Percentiles rank a stretch among this genome's conserved stretches.
Evolutionary conservation across 495 filamentous ascomycete genomes (phyloP).

Genomic region (Cudoniella acicularis): DNA sequence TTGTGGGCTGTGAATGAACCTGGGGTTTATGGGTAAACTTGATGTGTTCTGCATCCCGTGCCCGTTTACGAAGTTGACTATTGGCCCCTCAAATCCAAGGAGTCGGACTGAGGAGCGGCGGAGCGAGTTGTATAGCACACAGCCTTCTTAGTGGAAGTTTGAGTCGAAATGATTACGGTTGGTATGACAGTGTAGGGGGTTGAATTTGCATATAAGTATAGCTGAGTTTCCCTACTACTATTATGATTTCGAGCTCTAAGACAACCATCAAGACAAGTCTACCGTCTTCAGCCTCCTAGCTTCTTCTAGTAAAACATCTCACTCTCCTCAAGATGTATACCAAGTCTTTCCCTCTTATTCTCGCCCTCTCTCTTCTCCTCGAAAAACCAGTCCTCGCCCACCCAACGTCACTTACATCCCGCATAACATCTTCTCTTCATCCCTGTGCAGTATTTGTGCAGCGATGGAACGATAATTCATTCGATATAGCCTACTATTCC

Average conservation of each 20-base stretch:
- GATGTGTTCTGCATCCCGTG: not conserved
- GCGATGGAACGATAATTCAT: constrained; percentile 9
- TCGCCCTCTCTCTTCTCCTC: not conserved
- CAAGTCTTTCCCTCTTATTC: not conserved
- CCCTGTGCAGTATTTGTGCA: constrained; percentile 13
- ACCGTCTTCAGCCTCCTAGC: not conserved
- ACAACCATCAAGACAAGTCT: constrained; percentile 1
- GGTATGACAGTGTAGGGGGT: not conserved
- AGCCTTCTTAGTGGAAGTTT: not conserved
- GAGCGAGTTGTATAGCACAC: not conserved
- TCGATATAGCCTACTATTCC: constrained; percentile 6
- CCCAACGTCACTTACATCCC: not conserved
- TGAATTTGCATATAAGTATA: not conserved
- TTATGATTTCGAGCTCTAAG: not conserved
- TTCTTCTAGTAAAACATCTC: not conserved
- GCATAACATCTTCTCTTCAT: not conserved
- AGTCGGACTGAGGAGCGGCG: not conserved
- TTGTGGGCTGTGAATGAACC: not conserved
- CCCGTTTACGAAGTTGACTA: not conserved
- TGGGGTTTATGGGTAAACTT: not conserved
- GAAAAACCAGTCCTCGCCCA: not conserved
- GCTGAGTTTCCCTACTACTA: not conserved
- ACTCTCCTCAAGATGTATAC: not conserved
- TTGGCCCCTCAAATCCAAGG: not conserved
- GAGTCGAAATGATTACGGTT: not conserved